Base-by-base conservation (phyloP, 805 yeast genomes). In the Nakazawaea sp. region DNA sequence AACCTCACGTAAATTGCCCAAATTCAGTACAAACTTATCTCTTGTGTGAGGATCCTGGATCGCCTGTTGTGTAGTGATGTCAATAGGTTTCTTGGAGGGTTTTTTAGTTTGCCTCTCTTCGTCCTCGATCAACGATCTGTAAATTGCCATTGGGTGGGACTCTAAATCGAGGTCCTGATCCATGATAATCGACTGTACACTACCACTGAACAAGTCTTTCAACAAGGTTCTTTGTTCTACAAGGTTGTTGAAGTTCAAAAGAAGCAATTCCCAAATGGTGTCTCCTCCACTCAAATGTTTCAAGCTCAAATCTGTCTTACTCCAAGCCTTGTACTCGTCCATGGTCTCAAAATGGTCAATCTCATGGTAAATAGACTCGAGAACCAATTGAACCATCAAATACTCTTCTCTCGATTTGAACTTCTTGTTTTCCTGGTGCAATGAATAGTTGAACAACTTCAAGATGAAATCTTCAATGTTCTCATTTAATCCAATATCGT, bases 41-140 rank as follows among this genome's bases (percentile, higher is more conserved):
- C 92, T 72, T 0, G 90, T 87, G n/a, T 71, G 78, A 1, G 78
- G 72, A 45, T 85, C 89, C 45, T 81, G 81, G 43, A 90, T 85
- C 1, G 97, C 95, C 27, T 62, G 66, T 37, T 75, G 81, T 0
- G 83, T 78, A 4, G 76, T 52, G 3, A 69, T 52, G 16, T 64
- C 55, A 2, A 62, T 49, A 40, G 66, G 55, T 31, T 56, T 55
- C 9, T 43, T 59, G 52, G 64, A 55, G 49, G 59, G 41, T 54
- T 51, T 12, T 45, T 42, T 32, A 47, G 43, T 47, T 48, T 62
- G 35, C 51, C 40, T 55, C 34, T 58, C 47, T 17, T 68, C 72
- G 23, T 50, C 53, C 11, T 61, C 62, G 16, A 59, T 49, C n/a
- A 78, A 43, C 2, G 47, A 50, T 20, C 54, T 49, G 51, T 72